phyloP scores from a whole-genome alignment of 2,329 filamentous ascomycete species.

The Sporothrix humicola region DNA sequence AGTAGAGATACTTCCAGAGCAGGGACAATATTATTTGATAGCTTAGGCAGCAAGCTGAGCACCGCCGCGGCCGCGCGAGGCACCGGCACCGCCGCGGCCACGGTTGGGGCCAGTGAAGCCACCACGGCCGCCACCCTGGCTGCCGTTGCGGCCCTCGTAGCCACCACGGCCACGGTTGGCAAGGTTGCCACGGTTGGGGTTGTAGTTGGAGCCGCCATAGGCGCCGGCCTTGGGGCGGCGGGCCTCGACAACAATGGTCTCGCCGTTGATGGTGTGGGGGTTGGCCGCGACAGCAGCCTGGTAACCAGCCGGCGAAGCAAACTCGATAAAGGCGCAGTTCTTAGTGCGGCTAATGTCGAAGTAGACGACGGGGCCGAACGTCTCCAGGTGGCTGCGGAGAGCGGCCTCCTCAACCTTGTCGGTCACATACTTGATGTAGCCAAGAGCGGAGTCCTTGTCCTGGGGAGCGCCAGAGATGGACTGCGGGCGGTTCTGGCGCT shows the following conservation, averaged over 20 bases:
- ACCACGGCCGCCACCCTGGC: slow-evolving; percentile 67
- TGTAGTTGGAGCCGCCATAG: slow-evolving; percentile 72
- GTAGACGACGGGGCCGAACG: slow-evolving; percentile 72
- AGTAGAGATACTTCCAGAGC: not conserved
- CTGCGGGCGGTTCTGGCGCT: slow-evolving; percentile 79
- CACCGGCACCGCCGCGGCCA: slow-evolving; percentile 69
- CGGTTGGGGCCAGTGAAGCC: slow-evolving; percentile 69
- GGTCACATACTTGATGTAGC: slow-evolving; percentile 94
- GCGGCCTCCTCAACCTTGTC: slow-evolving; percentile 81
- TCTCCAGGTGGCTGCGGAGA: slow-evolving; percentile 71
- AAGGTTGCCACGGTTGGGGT: slow-evolving; percentile 64
- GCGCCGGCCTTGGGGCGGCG: slow-evolving; percentile 77
- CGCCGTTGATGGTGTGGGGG: slow-evolving; percentile 81
- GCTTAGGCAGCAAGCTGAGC: slow-evolving; percentile 59
- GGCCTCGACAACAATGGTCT: slow-evolving; percentile 86
- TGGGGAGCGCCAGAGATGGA: slow-evolving; percentile 62
- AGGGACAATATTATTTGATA: not conserved
- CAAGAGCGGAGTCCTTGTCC: slow-evolving; percentile 78
- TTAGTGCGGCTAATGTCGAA: slow-evolving; percentile 83
- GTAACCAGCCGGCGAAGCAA: slow-evolving; percentile 79
- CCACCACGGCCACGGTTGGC: slow-evolving; percentile 70
- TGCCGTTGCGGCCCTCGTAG: slow-evolving; percentile 62
- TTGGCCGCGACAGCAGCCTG: slow-evolving; percentile 82
- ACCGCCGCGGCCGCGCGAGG: slow-evolving; percentile 67
- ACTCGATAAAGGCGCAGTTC: slow-evolving; percentile 98